phyloP scores from a whole-genome alignment of 2,329 filamentous ascomycete species.

The Monosporascus sp. region DNA sequence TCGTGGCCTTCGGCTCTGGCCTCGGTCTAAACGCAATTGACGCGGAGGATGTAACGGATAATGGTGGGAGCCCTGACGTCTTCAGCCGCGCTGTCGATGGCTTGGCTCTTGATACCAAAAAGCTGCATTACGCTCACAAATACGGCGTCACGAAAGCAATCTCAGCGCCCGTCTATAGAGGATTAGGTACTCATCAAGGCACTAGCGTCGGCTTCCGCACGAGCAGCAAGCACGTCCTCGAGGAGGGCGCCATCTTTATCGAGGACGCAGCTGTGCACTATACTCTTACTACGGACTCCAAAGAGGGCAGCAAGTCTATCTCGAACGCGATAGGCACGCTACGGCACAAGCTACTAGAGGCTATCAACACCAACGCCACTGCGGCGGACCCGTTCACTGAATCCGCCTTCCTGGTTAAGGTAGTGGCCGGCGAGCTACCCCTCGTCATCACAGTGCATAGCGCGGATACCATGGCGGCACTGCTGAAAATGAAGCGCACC shows the following conservation, averaged over 20 bases:
- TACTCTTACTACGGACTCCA: slow-evolving; percentile 45
- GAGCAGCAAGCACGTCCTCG: slow-evolving; percentile 39
- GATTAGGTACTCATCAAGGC: slow-evolving; percentile 43
- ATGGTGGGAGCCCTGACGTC: slow-evolving; percentile 38
- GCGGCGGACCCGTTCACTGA: slow-evolving; percentile 40
- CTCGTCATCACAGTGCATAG: slow-evolving; percentile 57
- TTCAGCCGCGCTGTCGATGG: slow-evolving; percentile 58
- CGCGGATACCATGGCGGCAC: slow-evolving; percentile 56
- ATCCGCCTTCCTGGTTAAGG: slow-evolving; percentile 45
- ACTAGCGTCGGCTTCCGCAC: slow-evolving; percentile 56
- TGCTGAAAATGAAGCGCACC: slow-evolving; percentile 53
- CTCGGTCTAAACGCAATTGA: slow-evolving; percentile 61
- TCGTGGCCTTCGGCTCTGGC: slow-evolving; percentile 55
- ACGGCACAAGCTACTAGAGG: slow-evolving; percentile 49
- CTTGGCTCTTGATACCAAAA: slow-evolving; percentile 49
- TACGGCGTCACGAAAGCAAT: slow-evolving; percentile 57
- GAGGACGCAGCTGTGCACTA: slow-evolving; percentile 54
- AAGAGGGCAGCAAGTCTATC: slow-evolving; percentile 40
- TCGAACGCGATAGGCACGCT: slow-evolving; percentile 49
- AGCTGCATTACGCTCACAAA: slow-evolving; percentile 45
- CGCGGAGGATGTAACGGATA: slow-evolving; percentile 49
- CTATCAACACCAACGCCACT: slow-evolving; percentile 34
- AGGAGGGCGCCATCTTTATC: slow-evolving; percentile 46
- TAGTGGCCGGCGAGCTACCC: slow-evolving; percentile 48
- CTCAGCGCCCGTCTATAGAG: slow-evolving; percentile 46